These are phyloP conservation scores for Neophaeococcomyces aloes DNA, from an alignment of 2,329 filamentous ascomycete genomes.

Conservation along the genomic window DNA sequence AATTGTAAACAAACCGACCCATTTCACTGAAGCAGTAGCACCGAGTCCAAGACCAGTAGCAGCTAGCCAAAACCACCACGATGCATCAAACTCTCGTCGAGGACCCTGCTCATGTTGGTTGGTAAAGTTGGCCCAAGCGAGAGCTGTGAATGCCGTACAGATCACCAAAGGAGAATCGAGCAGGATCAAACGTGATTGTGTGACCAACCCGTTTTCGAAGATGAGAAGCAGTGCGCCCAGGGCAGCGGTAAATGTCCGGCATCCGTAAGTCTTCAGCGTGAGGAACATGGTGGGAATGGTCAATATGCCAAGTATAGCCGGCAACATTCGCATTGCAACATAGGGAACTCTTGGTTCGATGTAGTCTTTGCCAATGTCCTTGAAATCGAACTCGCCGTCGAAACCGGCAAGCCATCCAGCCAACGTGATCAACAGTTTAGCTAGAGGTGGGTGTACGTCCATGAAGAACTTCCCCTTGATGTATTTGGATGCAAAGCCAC, in stretches of 20 bases:
- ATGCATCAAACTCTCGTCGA: conserved; percentile 70
- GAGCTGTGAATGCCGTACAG: conserved; percentile 81
- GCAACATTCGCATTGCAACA: conserved; percentile 91
- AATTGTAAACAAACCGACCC: conserved; percentile 97
- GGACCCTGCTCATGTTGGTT: conserved; percentile 96
- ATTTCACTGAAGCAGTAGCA: conserved; percentile 90
- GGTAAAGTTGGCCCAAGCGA: conserved; percentile 84
- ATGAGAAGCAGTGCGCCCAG: conserved; percentile 80
- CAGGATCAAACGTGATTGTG: conserved; percentile 88
- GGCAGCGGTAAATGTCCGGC: conserved; percentile 71
- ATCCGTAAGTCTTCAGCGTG: conserved; percentile 82
- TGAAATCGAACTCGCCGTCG: conserved; percentile 94
- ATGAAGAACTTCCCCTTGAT: conserved; percentile 99
- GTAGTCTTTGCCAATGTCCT: conserved; percentile 99
- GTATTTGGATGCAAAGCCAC: conserved; percentile 96
- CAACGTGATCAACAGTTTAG: conserved; percentile 91
- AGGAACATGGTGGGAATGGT: conserved; percentile 89
- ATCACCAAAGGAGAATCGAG: conserved; percentile 91
- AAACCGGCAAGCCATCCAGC: conserved; percentile 93
- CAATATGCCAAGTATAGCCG: conserved; percentile 77
- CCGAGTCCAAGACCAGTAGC: conserved; percentile 80
- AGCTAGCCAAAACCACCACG: conserved; percentile 97
- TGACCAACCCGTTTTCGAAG: conserved; percentile 93
- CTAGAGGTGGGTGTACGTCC: conserved; percentile 97
- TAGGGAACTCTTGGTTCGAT: conserved; percentile 89